Evolutionary conservation across 2,329 filamentous ascomycete genomes (phyloP).

Genomic region (Fusarium marasasianum): DNA sequence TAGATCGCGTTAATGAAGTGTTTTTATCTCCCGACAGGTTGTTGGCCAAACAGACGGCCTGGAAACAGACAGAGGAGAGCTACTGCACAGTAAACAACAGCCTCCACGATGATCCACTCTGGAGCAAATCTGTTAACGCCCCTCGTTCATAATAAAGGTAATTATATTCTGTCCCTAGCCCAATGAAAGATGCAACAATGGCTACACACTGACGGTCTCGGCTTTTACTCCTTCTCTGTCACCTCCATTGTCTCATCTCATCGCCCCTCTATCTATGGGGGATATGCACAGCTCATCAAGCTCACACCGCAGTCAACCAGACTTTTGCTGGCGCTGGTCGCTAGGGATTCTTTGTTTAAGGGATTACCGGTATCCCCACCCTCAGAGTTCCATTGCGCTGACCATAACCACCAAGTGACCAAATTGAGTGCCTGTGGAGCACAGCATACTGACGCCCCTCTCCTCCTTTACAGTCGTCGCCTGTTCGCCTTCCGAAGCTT

Average conservation of each 20-base stretch:
- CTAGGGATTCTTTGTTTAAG: constrained; percentile 15
- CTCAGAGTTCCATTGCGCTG: constrained; percentile 31
- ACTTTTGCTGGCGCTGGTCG: constrained; percentile 6
- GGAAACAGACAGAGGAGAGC: not conserved
- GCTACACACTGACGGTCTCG: constrained; percentile 15
- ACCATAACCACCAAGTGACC: constrained; percentile 11
- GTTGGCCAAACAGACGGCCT: not conserved
- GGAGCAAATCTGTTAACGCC: not conserved
- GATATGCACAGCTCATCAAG: constrained; percentile 8
- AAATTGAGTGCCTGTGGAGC: constrained; percentile 22
- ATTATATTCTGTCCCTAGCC: not conserved
- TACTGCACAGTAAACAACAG: too few species aligned
- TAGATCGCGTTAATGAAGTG: not conserved
- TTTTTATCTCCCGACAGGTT: not conserved
- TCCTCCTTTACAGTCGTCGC: not conserved
- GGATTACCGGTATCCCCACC: constrained; percentile 24
- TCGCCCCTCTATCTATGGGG: constrained; percentile 8
- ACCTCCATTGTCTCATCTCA: constrained; percentile 19
- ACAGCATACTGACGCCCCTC: constrained; percentile 9
- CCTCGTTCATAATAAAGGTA: not conserved
- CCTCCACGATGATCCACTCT: not conserved
- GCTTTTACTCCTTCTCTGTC: constrained; percentile 8
- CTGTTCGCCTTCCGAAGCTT: constrained; percentile 1
- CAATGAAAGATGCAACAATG: constrained; percentile 1
- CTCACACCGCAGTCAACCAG: constrained; percentile 4